Conservation (phyloP, 768 basidiomycete species). For the Pisolithus microcarpus region DNA sequence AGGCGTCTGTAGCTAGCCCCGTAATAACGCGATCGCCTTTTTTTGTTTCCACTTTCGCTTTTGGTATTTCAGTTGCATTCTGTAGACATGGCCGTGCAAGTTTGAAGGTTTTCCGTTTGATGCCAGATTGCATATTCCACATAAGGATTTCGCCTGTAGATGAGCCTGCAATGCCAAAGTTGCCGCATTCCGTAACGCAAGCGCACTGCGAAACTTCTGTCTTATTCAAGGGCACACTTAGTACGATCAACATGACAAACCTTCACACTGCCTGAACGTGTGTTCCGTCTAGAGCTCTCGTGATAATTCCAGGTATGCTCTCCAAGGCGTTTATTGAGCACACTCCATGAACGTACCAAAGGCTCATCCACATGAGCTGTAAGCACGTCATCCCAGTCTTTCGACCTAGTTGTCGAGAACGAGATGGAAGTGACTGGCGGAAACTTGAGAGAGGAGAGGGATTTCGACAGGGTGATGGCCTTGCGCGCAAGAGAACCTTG, state of each 20-base stretch:
- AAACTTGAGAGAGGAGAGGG: slow-evolving; percentile 77
- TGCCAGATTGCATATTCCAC: slow-evolving; percentile 98
- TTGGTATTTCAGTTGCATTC: slow-evolving; percentile 41
- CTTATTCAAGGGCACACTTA: background rate
- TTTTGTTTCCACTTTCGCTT: slow-evolving; percentile 33
- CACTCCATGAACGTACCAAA: slow-evolving; percentile 82
- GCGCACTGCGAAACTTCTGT: slow-evolving; percentile 46
- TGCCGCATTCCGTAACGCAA: slow-evolving; percentile 90
- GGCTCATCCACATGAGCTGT: slow-evolving; percentile 84
- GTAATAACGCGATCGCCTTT: slow-evolving; percentile 55
- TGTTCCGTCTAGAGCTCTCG: slow-evolving; percentile 42
- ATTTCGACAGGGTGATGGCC: slow-evolving; percentile 69
- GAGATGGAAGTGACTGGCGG: slow-evolving; percentile 73
- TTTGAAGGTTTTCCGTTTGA: slow-evolving; percentile 70
- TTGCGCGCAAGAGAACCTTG: slow-evolving; percentile 79
- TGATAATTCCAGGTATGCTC: slow-evolving; percentile 61
- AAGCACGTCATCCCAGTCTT: slow-evolving; percentile 97
- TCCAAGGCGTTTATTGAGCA: slow-evolving; percentile 74
- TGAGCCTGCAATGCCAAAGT: slow-evolving; percentile 84
- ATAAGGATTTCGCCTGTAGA: slow-evolving; percentile 74
- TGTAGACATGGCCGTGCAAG: slow-evolving; percentile 59
- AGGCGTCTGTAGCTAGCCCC: slow-evolving; percentile 77
- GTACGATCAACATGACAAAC: slow-evolving; percentile 30
- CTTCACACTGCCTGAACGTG: slow-evolving; percentile 59
- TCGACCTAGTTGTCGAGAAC: slow-evolving; percentile 71